A percentile compares a stretch with the other conserved stretches of the same genome.
Conservation (phyloP, 441 rosid species). For the Arabidopsis lyrata region DNA sequence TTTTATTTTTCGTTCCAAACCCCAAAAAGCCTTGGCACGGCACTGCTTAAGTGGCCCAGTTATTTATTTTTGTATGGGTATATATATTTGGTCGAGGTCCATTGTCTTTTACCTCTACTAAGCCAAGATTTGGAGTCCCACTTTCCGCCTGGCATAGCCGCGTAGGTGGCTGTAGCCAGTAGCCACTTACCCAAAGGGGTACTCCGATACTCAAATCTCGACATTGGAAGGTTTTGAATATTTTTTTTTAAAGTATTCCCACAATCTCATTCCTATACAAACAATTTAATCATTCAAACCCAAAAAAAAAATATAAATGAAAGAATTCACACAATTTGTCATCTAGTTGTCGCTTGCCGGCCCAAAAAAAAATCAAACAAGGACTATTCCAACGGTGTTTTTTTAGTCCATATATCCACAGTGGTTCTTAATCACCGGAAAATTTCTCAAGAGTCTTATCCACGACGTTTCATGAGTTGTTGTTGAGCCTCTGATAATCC, state of each 20-base stretch:
- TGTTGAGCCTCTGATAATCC: constrained; percentile 63
- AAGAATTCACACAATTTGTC: constrained; percentile 35
- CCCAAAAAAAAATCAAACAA: constrained; percentile 17
- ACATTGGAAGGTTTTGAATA: background rate
- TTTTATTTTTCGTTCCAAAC: too few relatives aligned
- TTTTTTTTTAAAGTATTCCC: background rate
- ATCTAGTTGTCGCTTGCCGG: constrained; percentile 28
- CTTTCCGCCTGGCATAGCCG: too few relatives aligned
- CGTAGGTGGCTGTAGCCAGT: too few relatives aligned
- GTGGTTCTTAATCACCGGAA: background rate
- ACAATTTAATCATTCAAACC: constrained; percentile 20
- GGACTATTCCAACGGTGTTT: background rate
- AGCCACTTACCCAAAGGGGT: too few relatives aligned
- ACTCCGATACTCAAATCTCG: background rate
- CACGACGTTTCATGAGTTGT: constrained; percentile 55
- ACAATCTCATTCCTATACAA: constrained; percentile 44
- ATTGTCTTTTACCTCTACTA: too few relatives aligned
- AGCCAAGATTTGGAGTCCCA: too few relatives aligned
- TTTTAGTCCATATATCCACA: background rate
- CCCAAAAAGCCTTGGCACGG: too few relatives aligned
- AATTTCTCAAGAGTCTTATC: constrained; percentile 41
- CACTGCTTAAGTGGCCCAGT: too few relatives aligned
- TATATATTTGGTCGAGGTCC: too few relatives aligned
- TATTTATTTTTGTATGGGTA: too few relatives aligned
- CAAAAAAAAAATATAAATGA: background rate